Evolutionary conservation across 805 yeast species (phyloP), one percentile per base, ranked within the genome.

Genomic region (Zygosaccharomyces lentus): DNA sequence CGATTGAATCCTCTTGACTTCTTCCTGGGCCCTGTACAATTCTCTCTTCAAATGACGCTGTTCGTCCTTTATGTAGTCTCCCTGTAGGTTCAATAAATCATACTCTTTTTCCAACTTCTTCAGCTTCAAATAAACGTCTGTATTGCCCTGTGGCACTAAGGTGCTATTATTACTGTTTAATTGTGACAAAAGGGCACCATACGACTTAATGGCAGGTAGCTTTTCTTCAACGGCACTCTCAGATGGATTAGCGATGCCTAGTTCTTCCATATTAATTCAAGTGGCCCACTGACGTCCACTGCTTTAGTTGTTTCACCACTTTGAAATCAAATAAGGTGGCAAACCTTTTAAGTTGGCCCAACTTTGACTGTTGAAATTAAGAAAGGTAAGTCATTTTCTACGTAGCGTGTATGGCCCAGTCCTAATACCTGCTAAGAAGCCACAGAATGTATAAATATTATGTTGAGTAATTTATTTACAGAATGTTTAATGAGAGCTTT

Each of bases 11-110:
- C 96, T 80, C 68, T 93, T 91, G 37, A 93, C 99, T 70, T 93
- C 99, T 67, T 93, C 99, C 67, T 95, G 98, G 2, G 99, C 99
- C 59, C 97, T 82, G 39, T 90, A 82, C 46, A 93, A 76, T 72
- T 93, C 99, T 54, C 97, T 78, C 61, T 88, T 90, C 66, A 93
- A 75, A 69, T 91, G 96, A 62, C 96, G 93, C 64, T 90, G 97
- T 67, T 93, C 99, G 66, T 93, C 99, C 63, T 95, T 93, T 64
- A 93, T 89, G 67, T 91, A 95, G 49, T 90, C 97, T 66, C 93
- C 99, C 68, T 93, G 99, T 54, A 93, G 74, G 49, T 77, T 70
- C 51, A 93, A 71, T 42, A 93, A 72, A 57, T 91, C 96, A 59
- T 87, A 76, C 63, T 91, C 96, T 55, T 90, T 88, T 64, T 95